phyloP scores from a whole-genome alignment of 768 basidiomycete genomes.

The Boletus sp. region DNA sequence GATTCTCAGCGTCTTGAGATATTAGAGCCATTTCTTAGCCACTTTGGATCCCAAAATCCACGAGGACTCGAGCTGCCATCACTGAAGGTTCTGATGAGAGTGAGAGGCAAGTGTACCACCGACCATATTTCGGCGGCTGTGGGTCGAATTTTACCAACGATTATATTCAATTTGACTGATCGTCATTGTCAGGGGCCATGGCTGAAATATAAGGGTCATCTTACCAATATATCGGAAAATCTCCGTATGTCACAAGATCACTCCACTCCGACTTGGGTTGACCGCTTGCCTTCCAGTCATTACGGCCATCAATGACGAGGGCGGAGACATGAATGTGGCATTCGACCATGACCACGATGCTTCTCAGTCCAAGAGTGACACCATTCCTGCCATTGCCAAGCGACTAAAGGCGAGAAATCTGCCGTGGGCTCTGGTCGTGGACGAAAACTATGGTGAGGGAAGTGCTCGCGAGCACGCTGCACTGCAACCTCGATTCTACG shows the following conservation, averaged over 20 bases:
- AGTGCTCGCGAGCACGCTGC: conserved; percentile 98
- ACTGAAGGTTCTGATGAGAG: conserved; percentile 83
- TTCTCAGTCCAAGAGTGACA: conserved; percentile 53
- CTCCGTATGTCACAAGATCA: conserved; percentile 53
- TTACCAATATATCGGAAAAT: conserved; percentile 96
- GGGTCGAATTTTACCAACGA: conserved; percentile 24
- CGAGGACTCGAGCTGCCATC: conserved; percentile 72
- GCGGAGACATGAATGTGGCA: conserved; percentile 88
- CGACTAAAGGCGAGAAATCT: conserved; percentile 76
- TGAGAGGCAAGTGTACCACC: conserved; percentile 98
- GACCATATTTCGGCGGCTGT: conserved; percentile 98
- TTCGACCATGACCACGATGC: conserved; percentile 64
- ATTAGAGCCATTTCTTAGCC: conserved; percentile 79
- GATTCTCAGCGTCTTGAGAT: conserved; percentile 84
- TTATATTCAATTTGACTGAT: not conserved
- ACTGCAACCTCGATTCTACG: conserved; percentile 92
- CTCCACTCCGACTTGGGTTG: not conserved
- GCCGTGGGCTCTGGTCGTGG: conserved; percentile 92
- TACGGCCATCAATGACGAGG: conserved; percentile 93
- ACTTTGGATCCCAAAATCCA: conserved; percentile 53
- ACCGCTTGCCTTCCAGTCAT: conserved; percentile 55
- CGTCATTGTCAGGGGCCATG: conserved; percentile 71
- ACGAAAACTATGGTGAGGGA: conserved; percentile 97
- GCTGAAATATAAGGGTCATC: conserved; percentile 98
- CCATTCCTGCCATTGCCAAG: conserved; percentile 90